These are phyloP conservation scores for Zygotorulaspora florentina DNA, from an alignment of 805 yeast species.

Conservation along the genomic window DNA sequence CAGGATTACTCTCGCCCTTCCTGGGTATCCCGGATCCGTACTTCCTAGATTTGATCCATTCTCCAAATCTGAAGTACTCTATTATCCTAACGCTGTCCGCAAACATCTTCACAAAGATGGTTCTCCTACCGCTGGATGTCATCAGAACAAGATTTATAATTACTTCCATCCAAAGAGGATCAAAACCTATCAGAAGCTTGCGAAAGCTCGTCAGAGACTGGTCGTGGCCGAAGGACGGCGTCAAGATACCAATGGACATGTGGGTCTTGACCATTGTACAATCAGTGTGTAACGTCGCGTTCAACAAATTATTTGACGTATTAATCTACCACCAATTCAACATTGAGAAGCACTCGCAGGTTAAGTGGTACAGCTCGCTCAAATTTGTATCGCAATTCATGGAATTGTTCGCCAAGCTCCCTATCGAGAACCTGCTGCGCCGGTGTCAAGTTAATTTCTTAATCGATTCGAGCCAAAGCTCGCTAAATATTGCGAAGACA, in stretches of 20 bases:
- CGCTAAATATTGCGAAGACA: slow-evolving; percentile 42
- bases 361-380: slow-evolving; percentile 53
- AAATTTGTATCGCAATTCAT: slow-evolving; percentile 57
- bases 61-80: slow-evolving; percentile 70
- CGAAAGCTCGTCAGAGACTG: slow-evolving; percentile 57
- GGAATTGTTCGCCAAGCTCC: slow-evolving; percentile 73
- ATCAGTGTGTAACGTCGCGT: slow-evolving; percentile 54
- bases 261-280: slow-evolving; percentile 65
- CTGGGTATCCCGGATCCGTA: slow-evolving; percentile 84
- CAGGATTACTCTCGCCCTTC: slow-evolving; percentile 80
- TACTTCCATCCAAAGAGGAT: slow-evolving; percentile 47
- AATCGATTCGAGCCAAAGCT: slow-evolving; percentile 34
- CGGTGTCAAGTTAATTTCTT: slow-evolving; percentile 77
- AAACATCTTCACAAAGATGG: slow-evolving; percentile 63
- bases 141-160: slow-evolving; percentile 74
- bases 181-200: slow-evolving; percentile 52
- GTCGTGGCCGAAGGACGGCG: slow-evolving; percentile 36
- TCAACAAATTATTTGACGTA: slow-evolving; percentile 64
- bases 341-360: slow-evolving; percentile 62
- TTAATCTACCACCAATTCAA: slow-evolving; percentile 55
- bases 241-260: slow-evolving; percentile 55
- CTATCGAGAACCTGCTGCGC: slow-evolving; percentile 79
- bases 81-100: slow-evolving; percentile 65
- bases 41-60: slow-evolving; percentile 75
- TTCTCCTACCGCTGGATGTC: slow-evolving; percentile 76